Conservation (phyloP, 192 early-diverging fungal genomes). For the Backusella psychrophila region DNA sequence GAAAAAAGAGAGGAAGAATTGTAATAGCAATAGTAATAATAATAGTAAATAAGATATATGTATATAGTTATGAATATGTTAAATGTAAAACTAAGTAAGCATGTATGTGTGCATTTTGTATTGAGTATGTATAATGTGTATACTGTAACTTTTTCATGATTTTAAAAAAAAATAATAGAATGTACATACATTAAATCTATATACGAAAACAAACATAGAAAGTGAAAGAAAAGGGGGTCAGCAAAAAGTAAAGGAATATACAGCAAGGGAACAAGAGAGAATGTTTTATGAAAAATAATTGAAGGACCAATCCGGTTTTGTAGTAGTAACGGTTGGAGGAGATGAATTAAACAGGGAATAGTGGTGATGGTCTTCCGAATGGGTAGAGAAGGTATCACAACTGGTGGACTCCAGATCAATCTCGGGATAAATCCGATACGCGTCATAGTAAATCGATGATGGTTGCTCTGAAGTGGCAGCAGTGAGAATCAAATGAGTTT, state of each 20-base stretch:
- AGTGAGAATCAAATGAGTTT: neutral
- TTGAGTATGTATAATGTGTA: neutral
- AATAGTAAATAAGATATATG: neutral
- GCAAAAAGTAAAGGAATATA: neutral
- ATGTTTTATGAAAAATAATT: neutral
- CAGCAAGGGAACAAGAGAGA: neutral
- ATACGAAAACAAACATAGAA: neutral
- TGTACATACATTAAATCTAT: neutral
- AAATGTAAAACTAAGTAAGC: neutral
- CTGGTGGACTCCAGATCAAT: neutral
- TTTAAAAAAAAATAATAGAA: neutral
- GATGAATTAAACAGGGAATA: neutral
- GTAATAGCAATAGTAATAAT: neutral
- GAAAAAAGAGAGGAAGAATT: neutral
- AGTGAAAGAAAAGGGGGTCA: neutral
- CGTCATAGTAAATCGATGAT: neutral
- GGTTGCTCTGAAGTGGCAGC: neutral
- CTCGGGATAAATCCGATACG: neutral
- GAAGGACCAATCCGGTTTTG: neutral
- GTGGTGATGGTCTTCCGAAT: neutral
- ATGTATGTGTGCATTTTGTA: neutral
- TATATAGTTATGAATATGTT: neutral
- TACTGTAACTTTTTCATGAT: neutral
- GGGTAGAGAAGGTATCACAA: constrained; percentile 5
- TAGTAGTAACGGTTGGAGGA: neutral